These are phyloP conservation scores for Backusella morwellensis DNA, from an alignment of 192 early-diverging fungal species.

Conservation along the genomic window DNA sequence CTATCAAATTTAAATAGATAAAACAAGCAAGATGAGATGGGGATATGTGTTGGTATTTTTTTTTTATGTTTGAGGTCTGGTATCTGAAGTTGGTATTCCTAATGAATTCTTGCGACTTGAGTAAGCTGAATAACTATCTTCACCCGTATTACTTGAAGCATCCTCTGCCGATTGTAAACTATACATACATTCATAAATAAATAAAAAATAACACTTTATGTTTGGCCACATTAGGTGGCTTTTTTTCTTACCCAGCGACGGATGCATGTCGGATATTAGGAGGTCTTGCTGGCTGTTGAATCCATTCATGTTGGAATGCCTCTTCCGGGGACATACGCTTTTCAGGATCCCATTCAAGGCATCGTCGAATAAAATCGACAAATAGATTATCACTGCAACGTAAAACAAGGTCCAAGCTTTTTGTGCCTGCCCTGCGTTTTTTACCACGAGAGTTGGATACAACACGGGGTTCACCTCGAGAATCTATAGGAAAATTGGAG, in stretches of 20 bases:
- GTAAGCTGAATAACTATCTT: neutral
- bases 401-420: slow-evolving; percentile 71
- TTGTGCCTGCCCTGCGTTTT: slow-evolving; percentile 74
- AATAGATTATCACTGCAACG: slow-evolving; percentile 76
- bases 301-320: slow-evolving; percentile 84
- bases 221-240: neutral
- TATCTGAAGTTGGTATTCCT: neutral
- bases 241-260: neutral
- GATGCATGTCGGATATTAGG: neutral
- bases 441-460: slow-evolving; percentile 87
- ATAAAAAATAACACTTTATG: neutral
- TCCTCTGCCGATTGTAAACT: neutral
- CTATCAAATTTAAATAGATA: neutral
- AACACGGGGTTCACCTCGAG: slow-evolving; percentile 53
- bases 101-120: neutral
- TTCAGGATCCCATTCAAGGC: slow-evolving; percentile 90
- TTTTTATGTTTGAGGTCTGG: neutral
- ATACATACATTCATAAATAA: neutral
- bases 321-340: slow-evolving; percentile 82
- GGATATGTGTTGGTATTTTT: neutral
- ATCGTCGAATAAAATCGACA: slow-evolving; percentile 81
- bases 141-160: neutral
- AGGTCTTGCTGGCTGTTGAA: slow-evolving; percentile 29
- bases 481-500: slow-evolving; percentile 22
- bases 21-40: neutral